Percentiles rank a stretch among this genome's conserved stretches.
Conservation (phyloP, 139 green algal species). For the Chlorella ohadii region DNA sequence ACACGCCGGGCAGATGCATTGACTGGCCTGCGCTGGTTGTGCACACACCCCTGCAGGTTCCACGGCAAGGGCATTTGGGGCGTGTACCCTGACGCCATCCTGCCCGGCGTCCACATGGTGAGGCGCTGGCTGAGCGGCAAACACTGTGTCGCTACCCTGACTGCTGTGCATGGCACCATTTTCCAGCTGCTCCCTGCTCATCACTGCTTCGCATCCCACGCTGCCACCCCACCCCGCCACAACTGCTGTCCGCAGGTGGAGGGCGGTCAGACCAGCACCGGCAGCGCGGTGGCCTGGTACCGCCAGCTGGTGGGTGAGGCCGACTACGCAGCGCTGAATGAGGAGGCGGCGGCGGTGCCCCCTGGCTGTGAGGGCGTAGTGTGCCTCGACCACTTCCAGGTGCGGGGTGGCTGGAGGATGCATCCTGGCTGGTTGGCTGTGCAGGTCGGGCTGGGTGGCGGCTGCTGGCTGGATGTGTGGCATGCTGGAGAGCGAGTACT, state of each 20-base stretch:
- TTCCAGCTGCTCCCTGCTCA: too few relatives aligned
- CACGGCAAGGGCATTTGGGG: constrained; percentile 79
- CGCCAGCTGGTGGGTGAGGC: neutral
- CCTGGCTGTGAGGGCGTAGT: constrained; percentile 77
- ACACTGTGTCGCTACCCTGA: too few relatives aligned
- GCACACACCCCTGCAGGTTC: constrained; percentile 38
- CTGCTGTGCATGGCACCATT: too few relatives aligned
- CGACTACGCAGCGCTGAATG: constrained; percentile 67
- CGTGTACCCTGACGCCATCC: constrained; percentile 70
- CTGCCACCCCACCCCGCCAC: too few relatives aligned
- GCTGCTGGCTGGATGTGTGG: too few relatives aligned
- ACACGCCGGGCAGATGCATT: too few relatives aligned
- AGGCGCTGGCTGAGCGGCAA: neutral
- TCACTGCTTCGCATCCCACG: too few relatives aligned
- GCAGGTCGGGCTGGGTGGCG: neutral
- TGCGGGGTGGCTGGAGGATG: neutral
- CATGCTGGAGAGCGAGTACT: neutral
- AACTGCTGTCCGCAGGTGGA: constrained; percentile 59
- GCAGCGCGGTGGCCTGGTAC: constrained; percentile 62
- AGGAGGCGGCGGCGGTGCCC: constrained; percentile 65
- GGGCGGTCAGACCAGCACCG: constrained; percentile 85
- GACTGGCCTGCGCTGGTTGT: too few relatives aligned
- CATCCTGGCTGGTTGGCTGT: neutral
- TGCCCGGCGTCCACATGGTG: constrained; percentile 70
- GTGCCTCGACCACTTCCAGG: constrained; percentile 86